These are phyloP conservation scores for Neoboletus magnificus DNA, from an alignment of 768 basidiomycete species.

Conservation along the genomic window DNA sequence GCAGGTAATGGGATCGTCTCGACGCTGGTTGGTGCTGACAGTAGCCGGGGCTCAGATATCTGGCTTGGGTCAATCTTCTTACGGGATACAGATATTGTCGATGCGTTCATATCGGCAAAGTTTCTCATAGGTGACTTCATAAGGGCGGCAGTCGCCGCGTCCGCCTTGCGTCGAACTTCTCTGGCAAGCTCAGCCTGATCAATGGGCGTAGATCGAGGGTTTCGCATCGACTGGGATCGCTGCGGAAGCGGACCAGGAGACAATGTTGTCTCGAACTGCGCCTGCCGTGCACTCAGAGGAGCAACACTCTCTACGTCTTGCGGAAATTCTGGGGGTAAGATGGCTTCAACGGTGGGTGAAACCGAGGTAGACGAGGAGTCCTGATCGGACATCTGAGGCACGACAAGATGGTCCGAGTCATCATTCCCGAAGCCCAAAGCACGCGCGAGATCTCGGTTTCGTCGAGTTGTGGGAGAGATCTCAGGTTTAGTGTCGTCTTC, in stretches of 20 bases:
- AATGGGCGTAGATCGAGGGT: conserved; percentile 38
- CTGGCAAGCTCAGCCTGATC: conserved; percentile 55
- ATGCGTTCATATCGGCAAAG: conserved; percentile 39
- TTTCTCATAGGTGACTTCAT: conserved; percentile 47
- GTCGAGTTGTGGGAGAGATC: conserved; percentile 53
- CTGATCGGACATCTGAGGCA: conserved; percentile 21
- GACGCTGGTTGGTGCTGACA: conserved; percentile 66
- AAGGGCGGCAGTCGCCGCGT: conserved; percentile 62
- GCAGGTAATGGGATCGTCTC: conserved; percentile 59
- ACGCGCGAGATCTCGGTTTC: conserved; percentile 73
- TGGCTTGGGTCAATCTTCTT: conserved; percentile 59
- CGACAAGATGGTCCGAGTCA: conserved; percentile 28
- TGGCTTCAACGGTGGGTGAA: conserved; percentile 36
- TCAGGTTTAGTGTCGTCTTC: conserved; percentile 28
- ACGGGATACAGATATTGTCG: conserved; percentile 43
- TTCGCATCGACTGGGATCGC: conserved; percentile 36
- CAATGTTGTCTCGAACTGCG: conserved; percentile 1
- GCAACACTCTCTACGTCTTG: conserved; percentile 14
- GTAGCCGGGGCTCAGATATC: conserved; percentile 62
- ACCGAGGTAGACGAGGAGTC: conserved; percentile 29
- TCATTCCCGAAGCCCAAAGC: conserved; percentile 62
- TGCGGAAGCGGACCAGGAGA: conserved; percentile 23
- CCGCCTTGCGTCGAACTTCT: conserved; percentile 66
- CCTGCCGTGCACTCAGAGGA: conserved; percentile 3
- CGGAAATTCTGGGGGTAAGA: conserved; percentile 23